Base-by-base conservation (phyloP, 2,329 filamentous ascomycete species). In the Fusarium succisae region DNA sequence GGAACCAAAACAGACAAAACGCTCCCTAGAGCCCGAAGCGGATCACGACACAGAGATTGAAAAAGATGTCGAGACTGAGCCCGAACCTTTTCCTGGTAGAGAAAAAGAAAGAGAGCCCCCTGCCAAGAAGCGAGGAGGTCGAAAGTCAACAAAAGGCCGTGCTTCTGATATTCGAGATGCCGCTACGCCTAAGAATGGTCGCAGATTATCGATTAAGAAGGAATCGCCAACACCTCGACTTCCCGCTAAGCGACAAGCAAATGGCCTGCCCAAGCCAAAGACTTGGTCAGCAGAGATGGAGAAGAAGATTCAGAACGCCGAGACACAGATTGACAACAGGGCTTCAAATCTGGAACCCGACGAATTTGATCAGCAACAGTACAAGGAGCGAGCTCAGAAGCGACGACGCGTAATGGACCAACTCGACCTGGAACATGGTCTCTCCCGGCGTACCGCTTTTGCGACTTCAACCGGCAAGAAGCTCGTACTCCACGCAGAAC, bases 381-480 rank as follows among this genome's bases (percentile, higher is more conserved):
- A 87, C 81, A 81, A 89, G 84, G 80, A 93, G 83, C 85, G 85
- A 74, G 76, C 85, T 41, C 87, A 88, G 70, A 96, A 95, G 82
- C 92, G 95, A 56, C 89, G 90, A 38, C 84, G 91, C 26, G 89
- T 94, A 39, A 86, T 94, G 66, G 88, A 91, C 48, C 84, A 87
- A 9, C 82, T 84, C 1, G 95, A 98, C 77, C 79, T 83, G 26
- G 82, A 85, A 38, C 92, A 92, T 77, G 90, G 90, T 74, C 92
- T 92, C 82, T 85, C 89, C 77, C 86, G 91, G 67, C 85, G 88
- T 51, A 81, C 80, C 55, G 91, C 93, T 82, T 92, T 86, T 84
- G 89, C 82, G 82, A 88, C 80, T 75, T 86, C 79, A 78, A 89
- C 84, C 82, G 89, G 82, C 78, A 91, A 81, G 81, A 91, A 91